Percentiles rank a stretch among this genome's conserved stretches.
Conservation (phyloP, 805 yeast species). For the Wickerhamiella azyma region DNA sequence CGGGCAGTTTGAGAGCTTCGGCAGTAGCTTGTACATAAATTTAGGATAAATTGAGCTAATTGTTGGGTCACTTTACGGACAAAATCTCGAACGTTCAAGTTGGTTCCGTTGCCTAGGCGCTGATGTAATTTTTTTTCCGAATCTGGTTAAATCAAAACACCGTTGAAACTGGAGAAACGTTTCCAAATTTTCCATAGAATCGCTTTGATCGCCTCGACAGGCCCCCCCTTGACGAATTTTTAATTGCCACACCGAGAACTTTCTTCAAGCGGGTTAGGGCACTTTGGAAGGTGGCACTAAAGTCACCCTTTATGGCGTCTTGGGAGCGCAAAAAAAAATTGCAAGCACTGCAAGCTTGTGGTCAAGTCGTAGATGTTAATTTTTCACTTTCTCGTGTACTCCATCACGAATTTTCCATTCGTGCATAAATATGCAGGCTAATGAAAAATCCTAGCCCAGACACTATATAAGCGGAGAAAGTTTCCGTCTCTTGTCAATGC, state of each 20-base stretch:
- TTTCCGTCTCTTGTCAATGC: constrained; percentile 13
- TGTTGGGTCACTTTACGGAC: too few species aligned
- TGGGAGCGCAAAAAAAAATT: not conserved
- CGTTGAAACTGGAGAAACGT: too few species aligned
- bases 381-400: not conserved
- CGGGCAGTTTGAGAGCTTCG: too few species aligned
- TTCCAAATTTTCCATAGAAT: not conserved
- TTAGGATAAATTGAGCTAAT: too few species aligned
- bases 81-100: not conserved
- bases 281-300: not conserved
- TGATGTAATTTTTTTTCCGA: not conserved
- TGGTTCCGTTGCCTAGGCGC: not conserved
- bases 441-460: constrained; percentile 5
- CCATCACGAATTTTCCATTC: not conserved
- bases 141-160: not conserved
- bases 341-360: not conserved
- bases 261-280: not conserved
- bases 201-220: not conserved
- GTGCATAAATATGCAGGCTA: constrained; percentile 8
- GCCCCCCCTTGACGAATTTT: not conserved
- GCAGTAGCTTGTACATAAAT: too few species aligned
- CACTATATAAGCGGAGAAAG: constrained; percentile 5
- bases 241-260: not conserved
- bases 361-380: too few species aligned
- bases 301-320: not conserved